phyloP scores from a whole-genome alignment of 805 yeast genomes.

The Lipomyces mesembrius region DNA sequence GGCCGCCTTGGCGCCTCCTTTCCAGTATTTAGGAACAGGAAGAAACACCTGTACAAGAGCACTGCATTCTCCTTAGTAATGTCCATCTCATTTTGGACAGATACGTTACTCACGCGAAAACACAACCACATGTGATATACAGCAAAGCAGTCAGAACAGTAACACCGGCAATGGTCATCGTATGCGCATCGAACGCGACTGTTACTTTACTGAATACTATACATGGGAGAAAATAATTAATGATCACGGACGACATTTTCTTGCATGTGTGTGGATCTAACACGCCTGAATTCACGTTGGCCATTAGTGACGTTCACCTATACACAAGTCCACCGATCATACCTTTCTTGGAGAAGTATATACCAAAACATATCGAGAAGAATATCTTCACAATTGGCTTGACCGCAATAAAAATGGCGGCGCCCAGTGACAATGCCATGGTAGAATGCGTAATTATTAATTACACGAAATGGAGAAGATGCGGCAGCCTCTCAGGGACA shows the following conservation, averaged over 20 bases:
- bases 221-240: slow-evolving; percentile 73
- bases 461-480: not conserved
- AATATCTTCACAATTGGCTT: slow-evolving; percentile 88
- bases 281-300: slow-evolving; percentile 17
- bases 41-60: slow-evolving; percentile 52
- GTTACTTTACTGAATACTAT: slow-evolving; percentile 77
- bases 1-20: slow-evolving; percentile 73
- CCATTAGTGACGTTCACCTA: not conserved
- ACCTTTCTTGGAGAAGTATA: slow-evolving; percentile 62
- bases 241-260: slow-evolving; percentile 70
- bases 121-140: slow-evolving; percentile 54
- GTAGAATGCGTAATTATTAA: not conserved
- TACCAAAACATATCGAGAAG: slow-evolving; percentile 70
- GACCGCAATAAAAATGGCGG: slow-evolving; percentile 73
- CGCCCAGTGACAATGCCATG: slow-evolving; percentile 53
- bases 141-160: slow-evolving; percentile 56
- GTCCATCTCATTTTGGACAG: not conserved
- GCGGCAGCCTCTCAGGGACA: not conserved
- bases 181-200: slow-evolving; percentile 64
- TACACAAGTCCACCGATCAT: slow-evolving; percentile 55
- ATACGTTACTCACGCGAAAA: slow-evolving; percentile 44
- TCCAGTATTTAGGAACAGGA: slow-evolving; percentile 72
- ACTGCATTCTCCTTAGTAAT: not conserved
- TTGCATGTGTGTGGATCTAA: slow-evolving; percentile 49
- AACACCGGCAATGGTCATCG: slow-evolving; percentile 72